These are phyloP conservation scores for Phytopythium litorale DNA, from an alignment of 352 stramenopile genomes.

Conservation along the genomic window DNA sequence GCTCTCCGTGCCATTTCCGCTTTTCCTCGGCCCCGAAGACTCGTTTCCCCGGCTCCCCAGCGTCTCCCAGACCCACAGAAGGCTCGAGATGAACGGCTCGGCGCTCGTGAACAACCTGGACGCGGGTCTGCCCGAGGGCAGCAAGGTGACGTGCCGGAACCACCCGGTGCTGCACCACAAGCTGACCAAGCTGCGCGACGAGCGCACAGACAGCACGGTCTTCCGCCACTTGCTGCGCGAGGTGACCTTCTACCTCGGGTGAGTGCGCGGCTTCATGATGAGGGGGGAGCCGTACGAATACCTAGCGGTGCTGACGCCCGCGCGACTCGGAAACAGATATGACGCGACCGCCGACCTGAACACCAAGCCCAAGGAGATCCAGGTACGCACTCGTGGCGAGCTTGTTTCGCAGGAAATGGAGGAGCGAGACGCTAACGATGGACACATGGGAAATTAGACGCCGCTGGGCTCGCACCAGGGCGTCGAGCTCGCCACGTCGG, in stretches of 20 bases:
- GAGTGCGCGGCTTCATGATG: slow-evolving; percentile 2
- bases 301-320: not conserved
- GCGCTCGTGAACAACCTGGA: slow-evolving; percentile 63
- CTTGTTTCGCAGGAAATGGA: not conserved
- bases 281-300: too few relatives aligned
- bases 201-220: slow-evolving; percentile 87
- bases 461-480: slow-evolving; percentile 75
- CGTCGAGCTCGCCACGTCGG: slow-evolving; percentile 85
- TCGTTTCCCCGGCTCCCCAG: not conserved
- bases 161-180: slow-evolving; percentile 95
- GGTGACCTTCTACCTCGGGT: slow-evolving; percentile 98
- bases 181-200: slow-evolving; percentile 95
- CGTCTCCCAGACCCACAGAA: not conserved
- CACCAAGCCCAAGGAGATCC: slow-evolving; percentile 69
- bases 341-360: slow-evolving; percentile 73
- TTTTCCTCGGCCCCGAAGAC: slow-evolving; percentile 13
- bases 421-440: not conserved
- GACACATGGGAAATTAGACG: slow-evolving; percentile 29
- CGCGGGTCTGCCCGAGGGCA: slow-evolving; percentile 51
- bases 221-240: slow-evolving; percentile 96
- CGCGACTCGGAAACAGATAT: slow-evolving; percentile 37
- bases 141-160: slow-evolving; percentile 80
- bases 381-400: slow-evolving; percentile 20
- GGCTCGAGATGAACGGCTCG: slow-evolving; percentile 50
- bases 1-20: slow-evolving; percentile 11